phyloP scores from a whole-genome alignment of 2,329 filamentous ascomycete genomes.

The Aureobasidium zeae region DNA sequence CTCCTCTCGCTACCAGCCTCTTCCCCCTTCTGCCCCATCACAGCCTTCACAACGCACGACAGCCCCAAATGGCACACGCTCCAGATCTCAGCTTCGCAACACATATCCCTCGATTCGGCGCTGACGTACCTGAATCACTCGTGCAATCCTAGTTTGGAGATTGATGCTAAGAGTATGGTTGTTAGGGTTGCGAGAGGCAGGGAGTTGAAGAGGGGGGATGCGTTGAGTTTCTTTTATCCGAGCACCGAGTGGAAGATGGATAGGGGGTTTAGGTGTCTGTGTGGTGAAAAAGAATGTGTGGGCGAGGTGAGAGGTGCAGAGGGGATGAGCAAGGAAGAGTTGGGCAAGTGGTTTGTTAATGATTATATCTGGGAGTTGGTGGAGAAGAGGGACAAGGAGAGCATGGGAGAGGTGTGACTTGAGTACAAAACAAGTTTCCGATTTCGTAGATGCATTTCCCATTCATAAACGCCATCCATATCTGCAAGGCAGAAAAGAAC shows the following conservation, averaged over 20 bases:
- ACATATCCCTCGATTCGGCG: conserved; percentile 50
- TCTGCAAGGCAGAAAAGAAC: no score
- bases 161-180: conserved; percentile 33
- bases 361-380: conserved; percentile 31
- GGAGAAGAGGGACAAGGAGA: conserved; percentile 9
- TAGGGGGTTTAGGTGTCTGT: conserved; percentile 38
- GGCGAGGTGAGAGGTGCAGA: conserved; percentile 35
- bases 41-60: conserved; percentile 32
- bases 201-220: conserved; percentile 33
- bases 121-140: conserved; percentile 51
- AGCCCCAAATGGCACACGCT: conserved; percentile 41
- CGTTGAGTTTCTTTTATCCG: conserved; percentile 42
- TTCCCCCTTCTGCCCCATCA: conserved; percentile 43
- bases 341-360: conserved; percentile 35
- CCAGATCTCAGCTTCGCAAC: conserved; percentile 39
- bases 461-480: no score
- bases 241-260: conserved; percentile 44
- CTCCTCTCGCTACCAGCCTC: conserved; percentile 42
- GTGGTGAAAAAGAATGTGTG: conserved; percentile 31
- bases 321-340: conserved; percentile 26
- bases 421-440: no score
- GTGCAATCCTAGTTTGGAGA: conserved; percentile 44
- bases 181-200: conserved; percentile 26
- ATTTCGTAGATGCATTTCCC: no score
- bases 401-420: no score